These are phyloP conservation scores for Cercospora nicotianae DNA, from an alignment of 2,329 filamentous ascomycete genomes.

Conservation along the genomic window DNA sequence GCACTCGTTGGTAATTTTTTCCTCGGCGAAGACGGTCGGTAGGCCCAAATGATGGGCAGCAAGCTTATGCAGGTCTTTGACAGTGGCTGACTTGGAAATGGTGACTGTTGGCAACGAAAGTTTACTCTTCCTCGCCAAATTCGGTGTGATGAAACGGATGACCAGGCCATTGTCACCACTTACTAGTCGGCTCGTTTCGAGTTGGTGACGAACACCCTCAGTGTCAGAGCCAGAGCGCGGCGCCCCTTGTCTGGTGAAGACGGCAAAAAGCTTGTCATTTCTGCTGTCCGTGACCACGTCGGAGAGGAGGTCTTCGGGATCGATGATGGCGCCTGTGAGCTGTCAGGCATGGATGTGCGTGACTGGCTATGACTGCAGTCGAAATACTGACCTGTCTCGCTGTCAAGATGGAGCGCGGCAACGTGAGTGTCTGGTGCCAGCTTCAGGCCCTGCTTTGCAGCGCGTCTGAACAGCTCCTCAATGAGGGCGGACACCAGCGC, in stretches of 20 bases:
- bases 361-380: neutral
- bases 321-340: conserved; percentile 33
- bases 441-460: conserved; percentile 18
- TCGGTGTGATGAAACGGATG: conserved; percentile 36
- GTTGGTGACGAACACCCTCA: conserved; percentile 9
- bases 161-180: conserved; percentile 15
- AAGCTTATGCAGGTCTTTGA: conserved; percentile 30
- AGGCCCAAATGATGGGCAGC: conserved; percentile 31
- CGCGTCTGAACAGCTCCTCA: conserved; percentile 27
- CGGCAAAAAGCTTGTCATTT: conserved; percentile 32
- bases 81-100: conserved; percentile 25
- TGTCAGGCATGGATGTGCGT: neutral
- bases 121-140: conserved; percentile 27
- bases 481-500: conserved; percentile 24
- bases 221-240: neutral
- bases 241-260: conserved; percentile 15
- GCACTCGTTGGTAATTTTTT: conserved; percentile 27
- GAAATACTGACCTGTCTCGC: conserved; percentile 2
- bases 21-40: conserved; percentile 12
- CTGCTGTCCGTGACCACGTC: conserved; percentile 29
- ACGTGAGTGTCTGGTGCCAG: conserved; percentile 23
- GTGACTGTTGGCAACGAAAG: conserved; percentile 18
- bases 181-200: neutral
- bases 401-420: conserved; percentile 32
- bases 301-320: conserved; percentile 32